These are phyloP conservation scores for Myxozyma kluyveri DNA, from an alignment of 805 yeast species.

Conservation along the genomic window DNA sequence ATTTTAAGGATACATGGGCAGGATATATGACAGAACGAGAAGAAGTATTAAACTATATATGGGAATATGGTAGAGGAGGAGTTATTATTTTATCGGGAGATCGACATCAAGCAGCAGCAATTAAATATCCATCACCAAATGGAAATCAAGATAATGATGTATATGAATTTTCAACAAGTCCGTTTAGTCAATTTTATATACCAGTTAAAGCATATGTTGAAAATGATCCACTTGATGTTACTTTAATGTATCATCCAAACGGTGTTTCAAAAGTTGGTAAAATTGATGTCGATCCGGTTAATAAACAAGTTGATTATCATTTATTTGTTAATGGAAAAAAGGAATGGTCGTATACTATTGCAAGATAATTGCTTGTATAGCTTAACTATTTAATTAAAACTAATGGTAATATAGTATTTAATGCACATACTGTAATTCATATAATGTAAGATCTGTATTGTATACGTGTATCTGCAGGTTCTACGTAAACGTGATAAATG, in stretches of 20 bases:
- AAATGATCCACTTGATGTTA: conserved; percentile 24
- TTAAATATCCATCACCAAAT: conserved; percentile 29
- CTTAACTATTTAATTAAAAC: not conserved
- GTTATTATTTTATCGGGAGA: conserved; percentile 31
- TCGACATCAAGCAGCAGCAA: conserved; percentile 33
- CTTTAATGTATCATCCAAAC: conserved; percentile 27
- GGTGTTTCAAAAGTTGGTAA: conserved; percentile 31
- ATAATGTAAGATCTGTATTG: too few relatives aligned
- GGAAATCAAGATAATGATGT: conserved; percentile 15
- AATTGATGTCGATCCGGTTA: conserved; percentile 17
- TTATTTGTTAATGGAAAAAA: conserved; percentile 22
- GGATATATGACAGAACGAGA: conserved; percentile 30
- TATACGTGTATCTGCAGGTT: too few relatives aligned
- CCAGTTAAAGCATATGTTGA: conserved; percentile 29
- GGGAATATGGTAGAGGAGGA: conserved; percentile 20
- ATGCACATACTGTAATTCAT: too few relatives aligned
- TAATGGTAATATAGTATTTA: not conserved
- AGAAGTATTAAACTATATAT: conserved; percentile 18
- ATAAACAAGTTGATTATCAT: conserved; percentile 3
- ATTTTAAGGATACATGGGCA: conserved; percentile 31
- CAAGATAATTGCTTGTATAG: not conserved
- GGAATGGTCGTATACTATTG: conserved; percentile 14
- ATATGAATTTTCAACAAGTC: conserved; percentile 32
- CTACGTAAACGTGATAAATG: too few relatives aligned
- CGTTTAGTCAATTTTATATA: conserved; percentile 30